Evolutionary conservation across 139 green algal genomes (phyloP), one percentile per base, ranked within the genome.

Genomic region (Chlamydomonas asymmetrica): DNA sequence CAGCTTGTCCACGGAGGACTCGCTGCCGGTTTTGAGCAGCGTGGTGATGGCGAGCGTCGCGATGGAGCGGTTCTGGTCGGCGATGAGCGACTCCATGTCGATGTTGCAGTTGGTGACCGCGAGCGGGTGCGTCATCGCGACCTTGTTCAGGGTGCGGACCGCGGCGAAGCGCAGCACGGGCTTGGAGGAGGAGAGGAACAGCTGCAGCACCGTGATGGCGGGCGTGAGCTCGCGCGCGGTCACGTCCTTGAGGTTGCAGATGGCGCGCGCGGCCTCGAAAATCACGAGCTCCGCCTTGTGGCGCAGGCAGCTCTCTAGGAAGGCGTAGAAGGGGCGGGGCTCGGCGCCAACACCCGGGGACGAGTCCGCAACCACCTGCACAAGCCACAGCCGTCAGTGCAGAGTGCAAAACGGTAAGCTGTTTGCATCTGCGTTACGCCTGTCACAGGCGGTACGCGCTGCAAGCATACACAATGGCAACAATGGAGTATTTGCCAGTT

Each of bases 11-110:
- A 99, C 95, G 75, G 86, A 94, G 65, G 86, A 85, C 87, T 99
- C 96, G 76, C 93, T 98, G 79, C 96, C 95, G 56, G 90, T 92
- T 76, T 99, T 99, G n/a, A 99, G 92, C 79, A 99, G 88, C 22
- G 96, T 99, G 22, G 96, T 99, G 84, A 99, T 99, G 75, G 96
- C 96, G 27, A 99, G 88, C 27, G 97, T 99, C 41, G 96, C 97
- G 43, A 99, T 98, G 84, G 84, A 95, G 64, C 96, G 88, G 78
- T 91, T 90, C 73, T 89, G 88, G 82, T 99, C 96, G 10, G 80
- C 87, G 72, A 99, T 98, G 20, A 99, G 85, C 18, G 73, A 86
- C 91, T 99, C 96, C 96, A 99, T 97, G 89, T 99, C 96, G 50
- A 99, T 97, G 91, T 99, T 99, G 93, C 97, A 99, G 80, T 94